Evolutionary conservation across 2,329 filamentous ascomycete genomes (phyloP).

Genomic region (Triangularia verruculosa): DNA sequence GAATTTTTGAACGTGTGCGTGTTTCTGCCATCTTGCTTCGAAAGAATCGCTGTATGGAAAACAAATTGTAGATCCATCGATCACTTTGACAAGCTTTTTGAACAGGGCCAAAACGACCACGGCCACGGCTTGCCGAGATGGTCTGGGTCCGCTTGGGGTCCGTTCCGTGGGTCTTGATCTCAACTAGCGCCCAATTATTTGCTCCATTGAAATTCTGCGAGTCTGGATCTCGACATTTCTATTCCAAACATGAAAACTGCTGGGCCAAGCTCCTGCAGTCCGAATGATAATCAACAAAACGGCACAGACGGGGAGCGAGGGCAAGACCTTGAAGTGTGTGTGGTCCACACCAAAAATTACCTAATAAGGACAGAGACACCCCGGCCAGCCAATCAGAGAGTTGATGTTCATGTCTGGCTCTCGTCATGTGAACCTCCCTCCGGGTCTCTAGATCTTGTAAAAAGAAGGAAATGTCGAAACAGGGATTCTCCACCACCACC

Average conservation of each 20-base stretch:
- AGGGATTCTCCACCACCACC: conserved; percentile 20
- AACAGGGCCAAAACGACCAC: background rate
- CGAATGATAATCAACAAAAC: background rate
- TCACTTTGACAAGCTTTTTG: conserved; percentile 6
- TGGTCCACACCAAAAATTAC: conserved; percentile 5
- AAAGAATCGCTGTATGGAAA: no score
- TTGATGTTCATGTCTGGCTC: background rate
- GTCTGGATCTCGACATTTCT: background rate
- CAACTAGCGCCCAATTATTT: conserved; percentile 6
- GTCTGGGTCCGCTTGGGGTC: background rate
- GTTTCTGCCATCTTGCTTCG: background rate
- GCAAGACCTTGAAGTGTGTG: background rate
- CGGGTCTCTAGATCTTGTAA: background rate
- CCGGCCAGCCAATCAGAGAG: background rate
- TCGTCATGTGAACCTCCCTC: background rate
- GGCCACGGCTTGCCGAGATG: conserved; percentile 3
- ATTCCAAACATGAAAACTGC: background rate
- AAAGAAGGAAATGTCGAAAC: background rate
- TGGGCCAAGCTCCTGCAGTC: background rate
- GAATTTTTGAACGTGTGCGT: background rate
- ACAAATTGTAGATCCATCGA: background rate
- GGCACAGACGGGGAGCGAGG: background rate
- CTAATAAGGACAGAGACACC: conserved; percentile 11
- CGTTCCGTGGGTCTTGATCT: conserved; percentile 1
- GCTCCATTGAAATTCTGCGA: background rate